phyloP scores from a whole-genome alignment of 345 rosid species.

The Brassica incana region DNA sequence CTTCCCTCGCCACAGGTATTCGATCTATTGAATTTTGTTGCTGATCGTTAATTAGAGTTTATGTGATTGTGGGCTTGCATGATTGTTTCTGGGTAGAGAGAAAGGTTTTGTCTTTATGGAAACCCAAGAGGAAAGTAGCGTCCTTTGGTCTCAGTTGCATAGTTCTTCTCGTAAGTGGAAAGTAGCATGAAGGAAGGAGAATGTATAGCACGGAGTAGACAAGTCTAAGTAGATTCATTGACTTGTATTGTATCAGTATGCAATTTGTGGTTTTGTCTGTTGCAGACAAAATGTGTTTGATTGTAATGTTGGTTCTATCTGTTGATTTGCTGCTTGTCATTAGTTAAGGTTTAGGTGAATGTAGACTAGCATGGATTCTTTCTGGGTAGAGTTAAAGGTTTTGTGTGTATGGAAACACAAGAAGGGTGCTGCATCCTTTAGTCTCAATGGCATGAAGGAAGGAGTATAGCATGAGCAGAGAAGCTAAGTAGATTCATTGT shows the following conservation, averaged over 20 bases:
- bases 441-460: not conserved
- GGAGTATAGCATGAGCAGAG: not conserved
- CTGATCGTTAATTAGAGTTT: not conserved
- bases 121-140: not conserved
- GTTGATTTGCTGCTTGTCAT: not conserved
- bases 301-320: not conserved
- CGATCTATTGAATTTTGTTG: no score
- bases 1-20: slow-evolving; percentile 76
- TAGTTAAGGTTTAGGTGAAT: not conserved
- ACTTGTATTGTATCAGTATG: not conserved
- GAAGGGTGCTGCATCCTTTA: no score
- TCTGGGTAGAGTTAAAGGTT: no score
- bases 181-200: not conserved
- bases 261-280: not conserved
- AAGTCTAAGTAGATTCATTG: not conserved
- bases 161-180: not conserved
- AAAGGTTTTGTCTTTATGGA: slow-evolving; percentile 1
- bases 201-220: not conserved
- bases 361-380: not conserved
- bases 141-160: not conserved
- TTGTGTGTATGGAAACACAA: no score
- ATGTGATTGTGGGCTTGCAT: not conserved
- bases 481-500: not conserved
- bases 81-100: not conserved
- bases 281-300: not conserved